A percentile compares a stretch with the other conserved stretches of the same genome.
Conservation (phyloP, 2,329 filamentous ascomycete species). For the Trichoderma endophyticum region DNA sequence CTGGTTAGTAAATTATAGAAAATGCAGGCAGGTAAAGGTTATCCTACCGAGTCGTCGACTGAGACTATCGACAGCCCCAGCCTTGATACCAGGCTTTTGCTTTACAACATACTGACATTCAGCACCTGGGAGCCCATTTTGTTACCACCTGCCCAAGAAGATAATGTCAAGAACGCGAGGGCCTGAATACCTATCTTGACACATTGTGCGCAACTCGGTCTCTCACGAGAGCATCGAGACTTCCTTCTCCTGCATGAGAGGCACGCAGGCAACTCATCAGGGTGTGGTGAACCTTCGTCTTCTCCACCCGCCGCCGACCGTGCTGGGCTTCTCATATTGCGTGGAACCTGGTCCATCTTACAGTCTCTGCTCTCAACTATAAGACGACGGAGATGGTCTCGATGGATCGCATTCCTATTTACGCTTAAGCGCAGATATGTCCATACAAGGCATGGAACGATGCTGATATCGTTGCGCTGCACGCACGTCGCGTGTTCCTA, state of each 20-base stretch:
- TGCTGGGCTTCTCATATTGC: not conserved
- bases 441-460: not conserved
- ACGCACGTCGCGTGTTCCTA: not conserved
- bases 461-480: not conserved
- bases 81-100: slow-evolving; percentile 15
- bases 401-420: not conserved
- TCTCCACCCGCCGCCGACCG: not conserved
- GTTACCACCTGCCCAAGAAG: not conserved
- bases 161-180: not conserved
- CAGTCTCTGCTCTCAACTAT: not conserved
- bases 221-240: slow-evolving; percentile 8
- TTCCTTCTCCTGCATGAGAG: slow-evolving; percentile 17
- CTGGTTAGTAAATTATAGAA: not conserved
- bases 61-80: slow-evolving; percentile 15
- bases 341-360: not conserved
- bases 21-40: not conserved
- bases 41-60: slow-evolving; percentile 7
- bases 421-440: not conserved
- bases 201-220: not conserved
- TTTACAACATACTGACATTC: slow-evolving; percentile 16
- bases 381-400: not conserved
- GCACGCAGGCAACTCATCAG: slow-evolving; percentile 12
- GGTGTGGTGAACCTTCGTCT: slow-evolving; percentile 1
- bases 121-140: not conserved
- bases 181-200: not conserved